Percentiles rank a stretch among this genome's conserved stretches.
These are phyloP conservation scores for Torulaspora microellipsoides DNA, from an alignment of 805 yeast genomes.

Conservation along the genomic window DNA sequence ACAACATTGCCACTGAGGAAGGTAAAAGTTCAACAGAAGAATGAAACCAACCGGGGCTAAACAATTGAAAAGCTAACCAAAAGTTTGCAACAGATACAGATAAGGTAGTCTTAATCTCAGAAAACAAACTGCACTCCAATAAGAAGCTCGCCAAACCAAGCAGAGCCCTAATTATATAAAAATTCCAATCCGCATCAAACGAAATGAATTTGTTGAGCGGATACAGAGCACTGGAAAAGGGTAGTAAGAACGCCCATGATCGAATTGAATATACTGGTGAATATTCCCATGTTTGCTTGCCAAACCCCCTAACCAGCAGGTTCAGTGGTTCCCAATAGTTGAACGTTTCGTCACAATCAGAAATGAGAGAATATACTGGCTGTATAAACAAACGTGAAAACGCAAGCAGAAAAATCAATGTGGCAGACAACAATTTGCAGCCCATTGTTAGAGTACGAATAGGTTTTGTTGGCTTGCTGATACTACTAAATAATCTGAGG, in stretches of 20 bases:
- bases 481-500: neutral
- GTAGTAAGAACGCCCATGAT: conserved; percentile 73
- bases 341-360: conserved; percentile 90
- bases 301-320: conserved; percentile 69
- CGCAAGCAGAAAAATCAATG: conserved; percentile 22
- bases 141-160: conserved; percentile 27
- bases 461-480: neutral
- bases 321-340: conserved; percentile 96
- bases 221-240: conserved; percentile 29
- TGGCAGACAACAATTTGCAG: conserved; percentile 8
- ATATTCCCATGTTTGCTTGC: conserved; percentile 95
- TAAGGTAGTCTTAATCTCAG: conserved; percentile 22
- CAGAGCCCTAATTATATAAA: conserved; percentile 24
- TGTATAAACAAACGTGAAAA: conserved; percentile 35
- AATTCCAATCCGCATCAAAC: conserved; percentile 23
- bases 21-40: conserved; percentile 86
- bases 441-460: conserved; percentile 1
- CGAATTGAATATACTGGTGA: conserved; percentile 85
- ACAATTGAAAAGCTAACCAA: conserved; percentile 57
- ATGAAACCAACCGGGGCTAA: conserved; percentile 82
- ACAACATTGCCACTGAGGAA: conserved; percentile 66
- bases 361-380: conserved; percentile 54
- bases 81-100: conserved; percentile 43
- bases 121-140: conserved; percentile 43
- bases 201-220: conserved; percentile 30